These are phyloP conservation scores for Xylaria intraflava DNA, from an alignment of 495 filamentous ascomycete species.

Conservation along the genomic window DNA sequence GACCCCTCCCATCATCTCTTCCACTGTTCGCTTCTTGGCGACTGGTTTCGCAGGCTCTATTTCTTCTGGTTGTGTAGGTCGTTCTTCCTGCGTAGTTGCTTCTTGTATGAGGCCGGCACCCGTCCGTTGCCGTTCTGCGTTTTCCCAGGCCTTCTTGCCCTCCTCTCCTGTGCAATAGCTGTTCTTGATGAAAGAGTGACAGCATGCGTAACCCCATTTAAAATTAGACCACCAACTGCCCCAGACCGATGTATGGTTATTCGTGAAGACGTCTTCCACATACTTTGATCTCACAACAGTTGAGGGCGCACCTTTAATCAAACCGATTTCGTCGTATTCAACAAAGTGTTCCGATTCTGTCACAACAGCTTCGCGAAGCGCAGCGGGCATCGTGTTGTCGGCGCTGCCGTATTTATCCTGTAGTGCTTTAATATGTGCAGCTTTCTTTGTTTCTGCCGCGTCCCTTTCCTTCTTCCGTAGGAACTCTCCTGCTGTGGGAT, in stretches of 20 bases:
- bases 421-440: conserved; percentile 62
- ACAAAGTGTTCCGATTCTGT: conserved; percentile 81
- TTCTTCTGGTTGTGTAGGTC: conserved; percentile 27
- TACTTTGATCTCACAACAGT: conserved; percentile 78
- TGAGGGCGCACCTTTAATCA: conserved; percentile 82
- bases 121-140: conserved; percentile 53
- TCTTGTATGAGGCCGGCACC: conserved; percentile 38
- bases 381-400: conserved; percentile 55
- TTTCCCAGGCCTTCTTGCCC: conserved; percentile 66
- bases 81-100: conserved; percentile 18
- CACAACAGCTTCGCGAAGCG: conserved; percentile 59
- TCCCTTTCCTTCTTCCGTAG: conserved; percentile 69
- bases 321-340: conserved; percentile 86
- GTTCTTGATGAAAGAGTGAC: conserved; percentile 87
- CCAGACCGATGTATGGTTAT: conserved; percentile 92
- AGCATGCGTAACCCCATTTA: conserved; percentile 96
- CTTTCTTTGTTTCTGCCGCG: conserved; percentile 60
- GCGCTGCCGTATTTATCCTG: conserved; percentile 76
- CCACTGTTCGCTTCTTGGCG: conserved; percentile 60
- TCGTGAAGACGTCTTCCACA: conserved; percentile 73
- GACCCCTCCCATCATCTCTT: conserved; percentile 69
- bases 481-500: conserved; percentile 87
- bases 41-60: conserved; percentile 17
- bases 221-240: conserved; percentile 97
- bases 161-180: conserved; percentile 93